Evolutionary conservation across 768 basidiomycete genomes (phyloP).

Genomic region (Tricholoma saponaceum): DNA sequence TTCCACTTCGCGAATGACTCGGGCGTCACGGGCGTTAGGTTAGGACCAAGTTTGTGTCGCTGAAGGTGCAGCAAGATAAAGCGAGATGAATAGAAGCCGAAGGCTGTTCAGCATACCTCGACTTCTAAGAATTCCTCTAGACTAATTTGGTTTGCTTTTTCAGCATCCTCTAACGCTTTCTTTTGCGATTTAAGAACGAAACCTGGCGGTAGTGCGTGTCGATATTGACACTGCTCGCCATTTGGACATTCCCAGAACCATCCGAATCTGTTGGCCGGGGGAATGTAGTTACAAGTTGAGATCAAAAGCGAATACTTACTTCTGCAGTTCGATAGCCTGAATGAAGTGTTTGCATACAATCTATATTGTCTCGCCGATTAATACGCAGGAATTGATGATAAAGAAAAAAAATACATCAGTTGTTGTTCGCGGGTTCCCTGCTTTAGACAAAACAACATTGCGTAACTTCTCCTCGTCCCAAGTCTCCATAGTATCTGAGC

Average conservation of each 20-base stretch:
- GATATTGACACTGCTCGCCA: slow-evolving; percentile 86
- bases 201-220: slow-evolving; percentile 93
- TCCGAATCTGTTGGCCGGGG: slow-evolving; percentile 50
- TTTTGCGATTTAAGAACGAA: slow-evolving; percentile 93
- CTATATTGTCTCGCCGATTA: slow-evolving; percentile 30
- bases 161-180: slow-evolving; percentile 89
- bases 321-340: slow-evolving; percentile 89
- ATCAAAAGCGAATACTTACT: slow-evolving; percentile 35
- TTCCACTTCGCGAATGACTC: slow-evolving; percentile 96
- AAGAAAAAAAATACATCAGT: slow-evolving; percentile 64
- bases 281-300: not conserved
- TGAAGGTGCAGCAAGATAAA: slow-evolving; percentile 22
- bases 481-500: slow-evolving; percentile 89
- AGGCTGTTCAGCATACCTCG: slow-evolving; percentile 54
- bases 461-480: slow-evolving; percentile 96
- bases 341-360: slow-evolving; percentile 99
- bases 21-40: slow-evolving; percentile 88
- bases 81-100: not conserved
- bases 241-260: slow-evolving; percentile 98
- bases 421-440: slow-evolving; percentile 86
- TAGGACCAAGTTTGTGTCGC: slow-evolving; percentile 91
- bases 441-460: slow-evolving; percentile 81
- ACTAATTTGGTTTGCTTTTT: slow-evolving; percentile 84
- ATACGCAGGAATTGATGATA: not conserved
- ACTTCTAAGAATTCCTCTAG: slow-evolving; percentile 97